These are phyloP conservation scores for Mycosarcoma mackinlayi DNA, from an alignment of 1,284 basidiomycete species.

Conservation along the genomic window DNA sequence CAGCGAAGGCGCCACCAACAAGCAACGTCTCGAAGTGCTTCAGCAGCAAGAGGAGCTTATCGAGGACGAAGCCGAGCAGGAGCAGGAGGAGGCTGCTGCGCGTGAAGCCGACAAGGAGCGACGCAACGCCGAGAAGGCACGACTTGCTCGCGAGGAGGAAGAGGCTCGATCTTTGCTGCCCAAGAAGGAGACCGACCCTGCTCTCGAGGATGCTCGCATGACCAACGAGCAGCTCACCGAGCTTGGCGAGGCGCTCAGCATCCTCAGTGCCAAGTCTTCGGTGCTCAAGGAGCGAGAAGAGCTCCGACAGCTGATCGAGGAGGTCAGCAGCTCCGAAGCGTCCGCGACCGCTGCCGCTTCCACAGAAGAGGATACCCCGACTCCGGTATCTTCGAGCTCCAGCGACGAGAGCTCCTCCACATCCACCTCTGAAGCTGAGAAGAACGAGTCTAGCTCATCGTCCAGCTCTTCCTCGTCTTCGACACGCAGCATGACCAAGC, in stretches of 20 bases:
- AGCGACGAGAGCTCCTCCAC: constrained; percentile 6
- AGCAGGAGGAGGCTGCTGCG: constrained; percentile 89
- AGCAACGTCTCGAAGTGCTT: constrained; percentile 96
- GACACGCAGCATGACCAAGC: constrained; percentile 84
- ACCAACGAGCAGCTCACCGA: constrained; percentile 95
- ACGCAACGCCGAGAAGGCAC: constrained; percentile 72
- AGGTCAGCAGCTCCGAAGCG: constrained; percentile 68
- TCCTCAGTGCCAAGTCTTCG: constrained; percentile 93
- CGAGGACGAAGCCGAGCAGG: constrained; percentile 98
- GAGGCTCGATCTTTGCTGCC: constrained; percentile 59
- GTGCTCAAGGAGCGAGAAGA: constrained; percentile 96
- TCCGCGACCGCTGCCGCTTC: neutral
- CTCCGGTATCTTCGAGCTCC: neutral
- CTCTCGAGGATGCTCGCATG: constrained; percentile 80
- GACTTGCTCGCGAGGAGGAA: constrained; percentile 55
- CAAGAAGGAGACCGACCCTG: constrained; percentile 46
- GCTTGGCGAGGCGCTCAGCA: constrained; percentile 87
- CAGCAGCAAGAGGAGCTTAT: constrained; percentile 99
- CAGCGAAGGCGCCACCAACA: constrained; percentile 91
- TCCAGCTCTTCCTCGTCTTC: constrained; percentile 25
- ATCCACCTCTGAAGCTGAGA: constrained; percentile 9
- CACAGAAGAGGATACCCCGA: constrained; percentile 5
- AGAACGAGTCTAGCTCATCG: constrained; percentile 14
- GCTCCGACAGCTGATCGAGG: constrained; percentile 86
- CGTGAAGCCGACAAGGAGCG: constrained; percentile 84